phyloP scores from a whole-genome alignment of 202 grass and related monocot species.

The Zizania palustris region DNA sequence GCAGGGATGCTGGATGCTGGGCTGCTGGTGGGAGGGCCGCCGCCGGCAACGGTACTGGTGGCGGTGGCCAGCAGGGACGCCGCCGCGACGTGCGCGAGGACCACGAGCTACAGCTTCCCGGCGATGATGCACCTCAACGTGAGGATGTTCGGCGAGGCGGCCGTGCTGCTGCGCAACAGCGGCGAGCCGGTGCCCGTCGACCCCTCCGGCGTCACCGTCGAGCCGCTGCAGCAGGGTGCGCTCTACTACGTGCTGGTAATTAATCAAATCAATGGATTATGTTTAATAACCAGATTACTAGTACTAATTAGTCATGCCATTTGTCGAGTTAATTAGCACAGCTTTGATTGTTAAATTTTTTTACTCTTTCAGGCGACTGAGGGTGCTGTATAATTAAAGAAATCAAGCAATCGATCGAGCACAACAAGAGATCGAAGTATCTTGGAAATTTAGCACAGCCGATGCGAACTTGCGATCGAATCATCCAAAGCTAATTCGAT shows the following conservation, averaged over 20 bases:
- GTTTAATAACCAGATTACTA: not conserved
- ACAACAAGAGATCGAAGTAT: not conserved
- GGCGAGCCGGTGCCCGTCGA: constrained; percentile 67
- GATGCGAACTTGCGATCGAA: not conserved
- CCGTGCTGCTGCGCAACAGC: constrained; percentile 57
- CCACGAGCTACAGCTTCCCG: constrained; percentile 54
- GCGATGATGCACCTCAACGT: constrained; percentile 54
- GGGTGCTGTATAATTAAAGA: constrained; percentile 2
- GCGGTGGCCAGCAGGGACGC: not conserved
- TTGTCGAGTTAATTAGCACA: not conserved
- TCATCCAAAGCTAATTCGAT: not conserved
- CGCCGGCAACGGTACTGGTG: constrained; percentile 37
- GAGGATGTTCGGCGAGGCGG: constrained; percentile 67
- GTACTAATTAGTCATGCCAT: too few species aligned
- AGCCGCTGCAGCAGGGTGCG: constrained; percentile 79
- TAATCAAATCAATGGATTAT: not conserved
- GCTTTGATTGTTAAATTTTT: not conserved
- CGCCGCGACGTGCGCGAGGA: constrained; percentile 50
- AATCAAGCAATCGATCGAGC: not conserved
- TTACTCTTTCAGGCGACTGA: constrained; percentile 32
- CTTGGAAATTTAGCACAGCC: not conserved
- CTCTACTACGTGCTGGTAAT: constrained; percentile 68
- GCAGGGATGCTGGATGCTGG: constrained; percentile 46
- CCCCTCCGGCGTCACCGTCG: constrained; percentile 62
- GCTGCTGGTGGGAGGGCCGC: not conserved